A percentile compares a stretch with the other conserved stretches of the same genome.
Evolutionary conservation across 1,139 yeast genomes (phyloP).

Genomic region (Hansenula sp.): DNA sequence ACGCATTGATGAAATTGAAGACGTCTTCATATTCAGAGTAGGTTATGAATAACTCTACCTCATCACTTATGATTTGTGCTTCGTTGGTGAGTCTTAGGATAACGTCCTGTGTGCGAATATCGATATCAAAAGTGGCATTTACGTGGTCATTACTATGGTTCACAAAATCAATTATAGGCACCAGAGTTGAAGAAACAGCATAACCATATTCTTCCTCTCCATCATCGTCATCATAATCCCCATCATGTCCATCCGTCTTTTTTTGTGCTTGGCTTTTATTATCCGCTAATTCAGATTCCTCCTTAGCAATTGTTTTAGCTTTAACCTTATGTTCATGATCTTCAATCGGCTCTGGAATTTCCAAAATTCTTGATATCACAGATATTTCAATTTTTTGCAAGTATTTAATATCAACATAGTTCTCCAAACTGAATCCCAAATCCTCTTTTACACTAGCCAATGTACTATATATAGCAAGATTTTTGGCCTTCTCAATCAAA

Average conservation of each 20-base stretch:
- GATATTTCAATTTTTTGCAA: constrained; percentile 40
- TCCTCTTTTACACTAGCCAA: constrained; percentile 12
- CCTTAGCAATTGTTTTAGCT: not conserved
- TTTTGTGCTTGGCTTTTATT: constrained; percentile 1
- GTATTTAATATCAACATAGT: constrained; percentile 10
- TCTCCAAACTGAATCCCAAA: constrained; percentile 23
- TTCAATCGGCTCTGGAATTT: constrained; percentile 46
- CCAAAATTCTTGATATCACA: constrained; percentile 54
- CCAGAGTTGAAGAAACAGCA: constrained; percentile 50
- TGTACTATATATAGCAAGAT: constrained; percentile 15
- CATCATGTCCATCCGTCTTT: not conserved
- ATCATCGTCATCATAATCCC: constrained; percentile 5
- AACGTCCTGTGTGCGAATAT: constrained; percentile 42
- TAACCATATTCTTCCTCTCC: constrained; percentile 29
- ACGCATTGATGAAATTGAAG: constrained; percentile 42
- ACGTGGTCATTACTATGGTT: constrained; percentile 45
- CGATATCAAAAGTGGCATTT: constrained; percentile 63
- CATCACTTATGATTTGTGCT: constrained; percentile 3
- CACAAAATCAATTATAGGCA: constrained; percentile 65
- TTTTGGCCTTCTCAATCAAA: constrained; percentile 15
- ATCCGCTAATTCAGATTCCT: constrained; percentile 1
- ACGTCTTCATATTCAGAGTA: constrained; percentile 47
- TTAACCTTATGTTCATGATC: constrained; percentile 6
- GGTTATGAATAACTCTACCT: constrained; percentile 40
- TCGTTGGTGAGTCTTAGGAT: constrained; percentile 29